Conservation (phyloP, 2,329 filamentous ascomycete species). For the Colletotrichum ledebouriae region DNA sequence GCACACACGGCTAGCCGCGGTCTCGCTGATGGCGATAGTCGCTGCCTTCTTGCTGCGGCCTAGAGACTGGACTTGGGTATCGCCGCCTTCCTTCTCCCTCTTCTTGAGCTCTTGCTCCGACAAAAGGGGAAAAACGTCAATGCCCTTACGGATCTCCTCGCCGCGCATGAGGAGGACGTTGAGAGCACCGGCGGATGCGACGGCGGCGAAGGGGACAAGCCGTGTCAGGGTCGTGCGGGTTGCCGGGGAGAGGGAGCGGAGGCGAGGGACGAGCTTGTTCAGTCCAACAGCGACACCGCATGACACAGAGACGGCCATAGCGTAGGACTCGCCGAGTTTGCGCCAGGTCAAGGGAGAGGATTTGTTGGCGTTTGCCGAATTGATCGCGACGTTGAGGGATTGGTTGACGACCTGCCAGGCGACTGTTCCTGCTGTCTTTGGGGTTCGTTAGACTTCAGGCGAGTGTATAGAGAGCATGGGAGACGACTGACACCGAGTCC, state of each 20-base stretch:
- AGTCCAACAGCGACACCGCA: constrained; percentile 94
- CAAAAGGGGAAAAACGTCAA: constrained; percentile 90
- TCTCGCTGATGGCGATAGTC: constrained; percentile 90
- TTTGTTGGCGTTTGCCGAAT: constrained; percentile 98
- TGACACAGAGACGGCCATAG: constrained; percentile 90
- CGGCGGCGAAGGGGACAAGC: constrained; percentile 96
- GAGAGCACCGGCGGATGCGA: constrained; percentile 89
- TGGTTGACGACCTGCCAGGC: constrained; percentile 98
- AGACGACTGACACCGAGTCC: constrained; percentile 74
- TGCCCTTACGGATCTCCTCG: constrained; percentile 93
- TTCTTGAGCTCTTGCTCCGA: constrained; percentile 74
- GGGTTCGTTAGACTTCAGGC: constrained; percentile 35
- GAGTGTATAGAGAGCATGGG: not conserved
- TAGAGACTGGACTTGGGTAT: constrained; percentile 74
- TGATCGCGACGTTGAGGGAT: constrained; percentile 97
- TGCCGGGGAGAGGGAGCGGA: constrained; percentile 81
- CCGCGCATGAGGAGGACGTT: constrained; percentile 99
- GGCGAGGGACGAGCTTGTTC: constrained; percentile 87
- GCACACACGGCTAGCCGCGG: constrained; percentile 88
- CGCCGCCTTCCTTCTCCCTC: constrained; percentile 69
- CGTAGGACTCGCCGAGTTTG: constrained; percentile 89
- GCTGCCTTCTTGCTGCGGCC: constrained; percentile 92
- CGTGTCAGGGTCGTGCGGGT: constrained; percentile 83
- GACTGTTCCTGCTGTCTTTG: constrained; percentile 82
- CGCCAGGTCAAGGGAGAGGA: constrained; percentile 87